A percentile compares a stretch with the other conserved stretches of the same genome.
Evolutionary conservation across 352 stramenopile species (phyloP).

Genomic region (Phytophthora nicotianae): DNA sequence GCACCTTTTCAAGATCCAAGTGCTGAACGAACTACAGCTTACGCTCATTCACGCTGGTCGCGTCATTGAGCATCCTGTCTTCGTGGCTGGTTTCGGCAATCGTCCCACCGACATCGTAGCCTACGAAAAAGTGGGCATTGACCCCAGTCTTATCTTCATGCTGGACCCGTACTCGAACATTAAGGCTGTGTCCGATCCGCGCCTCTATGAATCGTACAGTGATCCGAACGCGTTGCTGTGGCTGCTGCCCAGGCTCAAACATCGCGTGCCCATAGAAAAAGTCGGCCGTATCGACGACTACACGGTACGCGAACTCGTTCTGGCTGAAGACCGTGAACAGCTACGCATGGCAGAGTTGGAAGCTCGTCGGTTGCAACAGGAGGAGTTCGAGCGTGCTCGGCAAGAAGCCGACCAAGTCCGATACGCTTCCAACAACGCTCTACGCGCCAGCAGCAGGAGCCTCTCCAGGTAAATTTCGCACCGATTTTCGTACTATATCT

Average conservation of each 20-base stretch:
- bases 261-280: constrained; percentile 82
- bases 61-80: constrained; percentile 73
- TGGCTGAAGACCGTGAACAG: constrained; percentile 80
- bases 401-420: constrained; percentile 34
- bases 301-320: constrained; percentile 76
- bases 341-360: constrained; percentile 68
- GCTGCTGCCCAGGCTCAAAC: constrained; percentile 81
- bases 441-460: constrained; percentile 35
- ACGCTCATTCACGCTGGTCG: constrained; percentile 81
- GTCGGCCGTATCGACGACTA: constrained; percentile 81
- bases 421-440: constrained; percentile 27
- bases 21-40: constrained; percentile 83
- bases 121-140: constrained; percentile 79
- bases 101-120: constrained; percentile 82
- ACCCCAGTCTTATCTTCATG: constrained; percentile 78
- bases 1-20: constrained; percentile 82
- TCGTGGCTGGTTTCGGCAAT: constrained; percentile 88
- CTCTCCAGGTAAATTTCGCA: constrained; percentile 27
- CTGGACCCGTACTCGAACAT: constrained; percentile 84
- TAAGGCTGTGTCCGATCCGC: constrained; percentile 57
- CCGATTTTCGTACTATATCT: constrained; percentile 17
- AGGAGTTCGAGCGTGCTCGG: constrained; percentile 60
- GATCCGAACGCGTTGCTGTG: constrained; percentile 83
- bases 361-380: constrained; percentile 65
- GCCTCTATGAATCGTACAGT: constrained; percentile 83